phyloP scores from a whole-genome alignment of 257 asterid species.

The Solanum clarkiae region DNA sequence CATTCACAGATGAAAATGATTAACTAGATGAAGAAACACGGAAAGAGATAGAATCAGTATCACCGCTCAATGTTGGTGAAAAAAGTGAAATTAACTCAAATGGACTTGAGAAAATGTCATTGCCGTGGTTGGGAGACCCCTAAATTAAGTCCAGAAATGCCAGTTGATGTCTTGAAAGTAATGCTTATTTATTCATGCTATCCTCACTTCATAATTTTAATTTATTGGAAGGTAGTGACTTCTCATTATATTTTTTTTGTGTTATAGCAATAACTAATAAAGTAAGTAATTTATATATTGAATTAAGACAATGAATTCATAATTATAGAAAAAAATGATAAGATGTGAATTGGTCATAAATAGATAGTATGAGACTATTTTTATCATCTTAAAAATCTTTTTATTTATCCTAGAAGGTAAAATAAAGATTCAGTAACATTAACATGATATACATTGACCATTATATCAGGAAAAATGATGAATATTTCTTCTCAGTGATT shows the following conservation, averaged over 20 bases:
- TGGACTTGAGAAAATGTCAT: slow-evolving; percentile 44
- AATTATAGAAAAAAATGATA: too few species aligned
- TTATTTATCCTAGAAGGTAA: not conserved
- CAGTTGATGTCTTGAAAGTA: too few species aligned
- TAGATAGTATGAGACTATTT: not conserved
- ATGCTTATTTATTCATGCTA: too few species aligned
- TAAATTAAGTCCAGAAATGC: not conserved
- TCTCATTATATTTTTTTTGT: too few species aligned
- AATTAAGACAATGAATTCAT: too few species aligned
- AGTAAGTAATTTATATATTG: too few species aligned
- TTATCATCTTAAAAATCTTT: not conserved
- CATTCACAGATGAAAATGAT: slow-evolving; percentile 31
- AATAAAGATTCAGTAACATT: too few species aligned
- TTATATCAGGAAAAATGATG: not conserved
- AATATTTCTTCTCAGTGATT: too few species aligned
- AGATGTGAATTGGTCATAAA: too few species aligned
- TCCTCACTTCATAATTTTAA: too few species aligned
- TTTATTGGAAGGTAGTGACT: too few species aligned
- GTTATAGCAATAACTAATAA: too few species aligned
- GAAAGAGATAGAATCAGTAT: slow-evolving; percentile 61
- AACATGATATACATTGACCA: not conserved
- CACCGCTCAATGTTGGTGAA: slow-evolving; percentile 52
- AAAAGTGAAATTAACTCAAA: slow-evolving; percentile 44
- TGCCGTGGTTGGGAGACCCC: slow-evolving; percentile 59
- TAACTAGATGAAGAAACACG: slow-evolving; percentile 46